Base-by-base conservation (phyloP, 1,284 basidiomycete species). In the Cryptococcus floricola region DNA sequence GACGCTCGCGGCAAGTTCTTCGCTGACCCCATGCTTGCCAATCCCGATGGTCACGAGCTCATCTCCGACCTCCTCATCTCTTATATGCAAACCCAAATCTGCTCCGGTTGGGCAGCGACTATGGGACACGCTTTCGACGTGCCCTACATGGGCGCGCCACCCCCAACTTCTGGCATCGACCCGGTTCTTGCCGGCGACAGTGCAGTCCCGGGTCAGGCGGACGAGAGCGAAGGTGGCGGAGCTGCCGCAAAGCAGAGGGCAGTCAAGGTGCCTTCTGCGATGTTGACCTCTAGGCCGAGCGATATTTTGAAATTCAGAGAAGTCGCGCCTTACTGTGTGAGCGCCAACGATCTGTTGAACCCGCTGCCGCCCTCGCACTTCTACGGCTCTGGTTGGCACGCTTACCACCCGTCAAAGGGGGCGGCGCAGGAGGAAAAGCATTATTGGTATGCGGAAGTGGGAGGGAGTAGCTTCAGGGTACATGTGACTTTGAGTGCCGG, bases 311-410 rank as follows among this genome's bases (percentile, higher is more conserved):
- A 81, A 16, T 92, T 88, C 74, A 83, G 89, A 69, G 93, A 96
- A 73, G 84, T 93, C 54, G 81, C 83, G 46, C 93, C 93, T 9
- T 91, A 82, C 78, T 97, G 93, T 75, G 91, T 89, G 1, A 87
- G 86, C 18, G 93, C 93, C 34, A 95, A 95, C 76, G 92, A 96
- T 75, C 81, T 97, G 46, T 88, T 96, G 74, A 96, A 96, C 78
- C 93, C 93, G 1, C 81, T 97, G 0, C 92, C 93, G 9, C 84
- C 87, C 0, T 88, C 87, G 38, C 79, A 94, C 63, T 96, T 97
- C 77, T 88, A 87, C 59, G 93, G 91, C 31, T 87, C 87, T 0
- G 93, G 93, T 4, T 97, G 93, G 92, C 80, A 82, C 55, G 83
- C 85, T 1, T 82, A 83, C 69, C 88, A 91, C 70, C 89, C 91